Conservation (phyloP, 129 eudicot genomes). For the Pseudognaphalium luteoalbum region DNA sequence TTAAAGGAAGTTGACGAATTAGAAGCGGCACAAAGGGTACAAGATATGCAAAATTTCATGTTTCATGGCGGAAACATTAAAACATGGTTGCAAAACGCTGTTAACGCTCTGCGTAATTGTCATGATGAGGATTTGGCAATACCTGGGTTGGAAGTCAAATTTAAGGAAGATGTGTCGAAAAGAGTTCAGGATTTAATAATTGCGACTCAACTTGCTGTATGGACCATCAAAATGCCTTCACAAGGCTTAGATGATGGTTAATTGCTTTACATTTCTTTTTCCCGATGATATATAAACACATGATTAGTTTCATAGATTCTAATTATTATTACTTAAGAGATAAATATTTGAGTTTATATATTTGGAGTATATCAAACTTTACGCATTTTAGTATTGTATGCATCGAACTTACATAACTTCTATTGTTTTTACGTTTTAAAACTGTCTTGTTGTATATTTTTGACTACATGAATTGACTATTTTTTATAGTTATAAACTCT, state of each 20-base stretch:
- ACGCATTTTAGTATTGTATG: too few relatives aligned
- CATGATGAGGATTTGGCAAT: constrained; percentile 35
- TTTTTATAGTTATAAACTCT: too few relatives aligned
- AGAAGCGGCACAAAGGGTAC: constrained; percentile 28
- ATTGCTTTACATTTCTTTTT: not conserved
- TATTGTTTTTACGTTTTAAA: too few relatives aligned
- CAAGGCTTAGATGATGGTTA: constrained; percentile 14
- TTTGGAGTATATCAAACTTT: too few relatives aligned
- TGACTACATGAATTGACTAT: too few relatives aligned
- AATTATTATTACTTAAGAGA: too few relatives aligned
- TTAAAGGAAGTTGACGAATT: constrained; percentile 36
- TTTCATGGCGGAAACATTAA: constrained; percentile 28
- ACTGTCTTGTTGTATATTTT: too few relatives aligned
- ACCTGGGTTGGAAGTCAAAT: constrained; percentile 35
- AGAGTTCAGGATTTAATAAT: constrained; percentile 34
- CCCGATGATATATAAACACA: not conserved
- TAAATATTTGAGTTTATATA: too few relatives aligned
- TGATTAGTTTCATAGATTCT: not conserved
- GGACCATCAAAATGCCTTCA: constrained; percentile 31
- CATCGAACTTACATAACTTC: too few relatives aligned
- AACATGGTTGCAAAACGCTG: constrained; percentile 34
- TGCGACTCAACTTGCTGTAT: constrained; percentile 35
- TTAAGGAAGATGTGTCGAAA: constrained; percentile 33
- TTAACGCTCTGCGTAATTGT: constrained; percentile 30
- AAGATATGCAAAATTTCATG: constrained; percentile 24